A percentile compares a stretch with the other conserved stretches of the same genome.
Conservation (phyloP, 2,329 filamentous ascomycete genomes). For the Stagonosporopsis rhizophila region DNA sequence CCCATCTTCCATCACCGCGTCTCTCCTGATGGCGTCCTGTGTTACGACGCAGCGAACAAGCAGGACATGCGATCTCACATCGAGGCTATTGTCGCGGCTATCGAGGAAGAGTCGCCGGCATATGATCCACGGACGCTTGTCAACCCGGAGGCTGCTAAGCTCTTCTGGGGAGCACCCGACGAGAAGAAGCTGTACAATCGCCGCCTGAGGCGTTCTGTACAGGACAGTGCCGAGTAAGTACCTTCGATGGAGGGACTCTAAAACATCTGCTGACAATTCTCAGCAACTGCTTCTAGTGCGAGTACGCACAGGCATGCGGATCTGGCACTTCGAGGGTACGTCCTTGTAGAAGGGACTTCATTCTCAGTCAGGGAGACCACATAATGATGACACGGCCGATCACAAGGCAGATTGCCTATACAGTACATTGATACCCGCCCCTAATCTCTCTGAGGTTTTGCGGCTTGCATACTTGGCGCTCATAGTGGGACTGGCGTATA, state of each 20-base stretch:
- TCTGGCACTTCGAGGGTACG: neutral
- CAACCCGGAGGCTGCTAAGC: slow-evolving; percentile 81
- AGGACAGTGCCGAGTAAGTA: slow-evolving; percentile 57
- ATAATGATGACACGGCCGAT: slow-evolving; percentile 29
- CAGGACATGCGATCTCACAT: slow-evolving; percentile 87
- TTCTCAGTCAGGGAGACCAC: neutral
- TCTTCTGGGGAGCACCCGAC: slow-evolving; percentile 83
- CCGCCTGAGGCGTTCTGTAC: slow-evolving; percentile 78
- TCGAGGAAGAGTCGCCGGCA: slow-evolving; percentile 87
- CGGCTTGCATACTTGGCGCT: slow-evolving; percentile 39
- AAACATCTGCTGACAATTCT: neutral
- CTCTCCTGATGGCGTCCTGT: slow-evolving; percentile 78
- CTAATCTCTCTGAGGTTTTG: slow-evolving; percentile 15
- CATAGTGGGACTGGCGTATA: slow-evolving; percentile 19
- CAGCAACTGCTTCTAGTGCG: slow-evolving; percentile 35
- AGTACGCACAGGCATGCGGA: neutral
- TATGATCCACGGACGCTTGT: slow-evolving; percentile 92
- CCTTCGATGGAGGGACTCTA: neutral
- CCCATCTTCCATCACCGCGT: slow-evolving; percentile 89
- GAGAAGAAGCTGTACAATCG: slow-evolving; percentile 87
- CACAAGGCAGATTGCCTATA: slow-evolving; percentile 30
- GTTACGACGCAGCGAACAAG: slow-evolving; percentile 71
- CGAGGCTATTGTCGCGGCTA: slow-evolving; percentile 76
- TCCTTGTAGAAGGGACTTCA: neutral
- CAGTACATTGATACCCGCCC: slow-evolving; percentile 40